Conservation (phyloP, 495 filamentous ascomycete genomes). For the Schizothecium vesticola region DNA sequence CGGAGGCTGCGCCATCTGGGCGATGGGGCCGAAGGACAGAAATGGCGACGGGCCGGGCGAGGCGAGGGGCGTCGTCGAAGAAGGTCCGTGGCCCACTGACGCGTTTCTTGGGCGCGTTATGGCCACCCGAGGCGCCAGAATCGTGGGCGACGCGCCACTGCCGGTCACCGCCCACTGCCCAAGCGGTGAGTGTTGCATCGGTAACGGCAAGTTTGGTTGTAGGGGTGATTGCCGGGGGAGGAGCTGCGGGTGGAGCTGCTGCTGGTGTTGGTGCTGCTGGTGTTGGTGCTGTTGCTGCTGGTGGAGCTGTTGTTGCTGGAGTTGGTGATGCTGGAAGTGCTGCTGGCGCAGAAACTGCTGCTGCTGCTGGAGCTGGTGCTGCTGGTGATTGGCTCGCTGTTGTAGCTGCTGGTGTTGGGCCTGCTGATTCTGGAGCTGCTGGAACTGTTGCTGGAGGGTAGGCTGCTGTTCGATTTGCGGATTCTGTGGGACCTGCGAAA, state of each 20-base stretch:
- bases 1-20: not conserved
- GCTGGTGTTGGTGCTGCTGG: constrained; percentile 2
- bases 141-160: not conserved
- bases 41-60: not conserved
- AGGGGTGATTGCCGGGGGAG: not conserved
- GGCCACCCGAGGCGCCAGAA: not conserved
- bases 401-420: constrained; percentile 5
- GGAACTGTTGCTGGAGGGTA: constrained; percentile 10
- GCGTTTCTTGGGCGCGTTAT: not conserved
- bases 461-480: not conserved
- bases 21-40: not conserved
- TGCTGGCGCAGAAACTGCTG: constrained; percentile 15
- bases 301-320: constrained; percentile 16
- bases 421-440: not conserved
- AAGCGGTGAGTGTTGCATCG: not conserved
- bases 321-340: constrained; percentile 14
- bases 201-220: not conserved
- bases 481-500: not conserved
- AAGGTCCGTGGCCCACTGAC: not conserved
- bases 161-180: not conserved
- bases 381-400: constrained; percentile 6
- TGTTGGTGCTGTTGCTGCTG: constrained; percentile 1
- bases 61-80: not conserved
- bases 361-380: constrained; percentile 20
- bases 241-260: not conserved